Conservation (phyloP, 306 rosid species). For the Bauhinia variegata region DNA sequence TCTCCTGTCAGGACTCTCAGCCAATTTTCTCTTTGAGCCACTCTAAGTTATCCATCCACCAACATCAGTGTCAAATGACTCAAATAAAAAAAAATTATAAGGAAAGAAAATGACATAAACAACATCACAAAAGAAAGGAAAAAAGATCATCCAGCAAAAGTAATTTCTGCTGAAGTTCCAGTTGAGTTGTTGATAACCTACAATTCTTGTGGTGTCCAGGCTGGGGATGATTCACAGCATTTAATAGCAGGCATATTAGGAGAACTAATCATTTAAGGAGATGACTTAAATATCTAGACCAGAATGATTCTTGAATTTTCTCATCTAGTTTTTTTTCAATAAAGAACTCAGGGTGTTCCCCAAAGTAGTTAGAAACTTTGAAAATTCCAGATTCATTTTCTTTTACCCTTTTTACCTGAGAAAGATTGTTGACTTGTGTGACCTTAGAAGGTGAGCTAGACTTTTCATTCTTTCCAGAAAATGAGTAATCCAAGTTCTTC, state of each 20-base stretch:
- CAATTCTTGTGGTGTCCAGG: not conserved
- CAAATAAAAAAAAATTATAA: not conserved
- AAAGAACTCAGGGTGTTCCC: slow-evolving; percentile 33
- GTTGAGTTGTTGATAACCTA: not conserved
- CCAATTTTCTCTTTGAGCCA: slow-evolving; percentile 32
- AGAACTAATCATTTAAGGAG: slow-evolving; percentile 34
- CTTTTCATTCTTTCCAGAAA: slow-evolving; percentile 29
- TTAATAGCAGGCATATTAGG: not conserved
- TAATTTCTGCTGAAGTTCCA: slow-evolving; percentile 1
- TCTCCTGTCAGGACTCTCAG: slow-evolving; percentile 44
- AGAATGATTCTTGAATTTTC: slow-evolving; percentile 9
- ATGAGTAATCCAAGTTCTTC: slow-evolving; percentile 33
- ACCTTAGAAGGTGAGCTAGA: slow-evolving; percentile 35
- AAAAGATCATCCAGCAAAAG: slow-evolving; percentile 4
- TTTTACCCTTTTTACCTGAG: slow-evolving; percentile 40
- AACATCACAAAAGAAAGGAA: slow-evolving; percentile 27
- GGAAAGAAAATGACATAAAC: slow-evolving; percentile 10
- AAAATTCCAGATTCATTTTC: slow-evolving; percentile 39
- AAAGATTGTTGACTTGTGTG: slow-evolving; percentile 16
- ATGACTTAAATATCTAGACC: slow-evolving; percentile 14
- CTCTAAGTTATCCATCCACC: slow-evolving; percentile 41
- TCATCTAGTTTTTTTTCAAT: slow-evolving; percentile 42
- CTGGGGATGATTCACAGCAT: not conserved
- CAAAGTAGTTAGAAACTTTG: slow-evolving; percentile 30
- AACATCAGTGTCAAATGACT: slow-evolving; percentile 39